phyloP scores from a whole-genome alignment of 352 stramenopile genomes.

The Globisporangium mamillatum region DNA sequence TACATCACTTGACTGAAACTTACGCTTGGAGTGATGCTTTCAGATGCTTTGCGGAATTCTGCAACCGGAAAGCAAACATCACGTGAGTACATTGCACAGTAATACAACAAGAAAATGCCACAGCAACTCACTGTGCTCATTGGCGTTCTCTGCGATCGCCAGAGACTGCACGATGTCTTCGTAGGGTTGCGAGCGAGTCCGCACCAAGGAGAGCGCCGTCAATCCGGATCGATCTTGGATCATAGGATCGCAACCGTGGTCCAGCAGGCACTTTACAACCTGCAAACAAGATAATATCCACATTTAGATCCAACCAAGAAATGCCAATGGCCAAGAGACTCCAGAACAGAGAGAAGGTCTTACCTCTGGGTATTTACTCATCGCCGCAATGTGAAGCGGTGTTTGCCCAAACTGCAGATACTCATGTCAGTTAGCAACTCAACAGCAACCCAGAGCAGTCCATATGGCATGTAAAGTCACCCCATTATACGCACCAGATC shows the following conservation, averaged over 20 bases:
- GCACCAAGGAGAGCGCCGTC: conserved; percentile 62
- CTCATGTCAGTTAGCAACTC: not conserved
- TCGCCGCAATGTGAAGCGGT: conserved; percentile 65
- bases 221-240: conserved; percentile 56
- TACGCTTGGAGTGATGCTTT: conserved; percentile 2
- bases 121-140: conserved; percentile 16
- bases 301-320: not conserved
- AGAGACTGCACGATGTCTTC: conserved; percentile 68
- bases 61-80: not conserved
- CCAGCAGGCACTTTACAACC: conserved; percentile 54
- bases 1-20: not conserved
- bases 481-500: conserved; percentile 39
- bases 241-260: conserved; percentile 42
- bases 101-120: not conserved
- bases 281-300: conserved; percentile 11
- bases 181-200: conserved; percentile 57
- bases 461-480: not conserved
- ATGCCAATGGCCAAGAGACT: not conserved
- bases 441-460: too few relatives aligned
- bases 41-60: conserved; percentile 10
- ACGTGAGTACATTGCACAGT: not conserved
- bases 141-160: conserved; percentile 38
- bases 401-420: conserved; percentile 60
- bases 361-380: conserved; percentile 62
- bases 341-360: not conserved